Evolutionary conservation across 108 stramenopile species (phyloP), one percentile per base, ranked within the genome.

Genomic region (Cyclostephanos invisitatus): DNA sequence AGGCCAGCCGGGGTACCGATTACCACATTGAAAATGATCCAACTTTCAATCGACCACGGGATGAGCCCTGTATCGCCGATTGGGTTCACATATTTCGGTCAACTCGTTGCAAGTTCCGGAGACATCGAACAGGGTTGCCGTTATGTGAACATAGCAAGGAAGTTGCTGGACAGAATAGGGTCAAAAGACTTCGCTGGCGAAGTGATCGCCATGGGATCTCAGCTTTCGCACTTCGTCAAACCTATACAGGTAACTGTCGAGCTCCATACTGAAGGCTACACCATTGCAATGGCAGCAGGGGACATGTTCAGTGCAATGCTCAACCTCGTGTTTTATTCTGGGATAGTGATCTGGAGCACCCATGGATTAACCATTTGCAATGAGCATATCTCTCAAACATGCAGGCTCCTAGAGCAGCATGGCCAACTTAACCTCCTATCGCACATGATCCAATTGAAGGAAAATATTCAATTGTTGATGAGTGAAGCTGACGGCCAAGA

Each of bases 21-120:
- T 58, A 56, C 46, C 5, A 37, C 55, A 17, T 28, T 58, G 18
- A 40, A 27, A 58, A 69, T 69, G 12, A 27, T 69, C 28, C 68
- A 59, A 53, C 44, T 69, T 27, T 69, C 68, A 11, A 18, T 69
- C 1, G 57, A 36, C 44, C 55, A 57, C 47, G 68, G 68, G 25
- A 57, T 69, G 54, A 57, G 27, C 9, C 56, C 44, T 27, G 53
- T 57, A 18, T 69, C 68, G 24, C 55, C 68, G 15, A 47, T 69
- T 25, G 68, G 42, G 9, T 69, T 69, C 54, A 56, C 38, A 15
- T 42, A 69, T 44, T 55, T 69, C 58, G 68, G 68, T 42, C 37
- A 38, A 1, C 38, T 28, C 1, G 9, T 59, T 17, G 68, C 68
- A 40, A 46, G 17, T 55, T 20, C 27, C 17, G 68, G 68, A 22